Conservation (phyloP, 345 rosid species). For the Euphorbia tirucalli region DNA sequence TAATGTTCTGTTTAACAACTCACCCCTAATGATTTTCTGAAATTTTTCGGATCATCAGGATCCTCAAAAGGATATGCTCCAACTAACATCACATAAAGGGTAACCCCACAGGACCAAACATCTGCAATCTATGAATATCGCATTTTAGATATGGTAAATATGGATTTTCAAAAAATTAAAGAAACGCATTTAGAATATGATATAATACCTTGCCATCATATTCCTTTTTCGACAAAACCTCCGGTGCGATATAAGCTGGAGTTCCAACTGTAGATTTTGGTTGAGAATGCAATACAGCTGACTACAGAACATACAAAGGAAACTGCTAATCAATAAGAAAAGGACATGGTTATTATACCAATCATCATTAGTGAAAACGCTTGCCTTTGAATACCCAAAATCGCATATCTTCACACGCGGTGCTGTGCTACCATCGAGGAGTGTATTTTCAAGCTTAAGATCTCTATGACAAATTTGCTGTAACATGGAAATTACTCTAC, state of each 20-base stretch:
- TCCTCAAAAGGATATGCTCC: conserved; percentile 30
- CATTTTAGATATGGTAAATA: conserved; percentile 7
- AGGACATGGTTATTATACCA: too few species aligned
- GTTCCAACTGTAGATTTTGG: conserved; percentile 98
- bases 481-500: conserved; percentile 5
- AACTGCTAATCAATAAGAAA: conserved; percentile 4
- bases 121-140: conserved; percentile 20
- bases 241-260: conserved; percentile 91
- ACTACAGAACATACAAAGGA: conserved; percentile 33
- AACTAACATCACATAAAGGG: conserved; percentile 26
- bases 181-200: too few species aligned
- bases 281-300: conserved; percentile 83
- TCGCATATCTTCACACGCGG: conserved; percentile 89
- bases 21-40: conserved; percentile 26
- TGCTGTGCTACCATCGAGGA: conserved; percentile 68
- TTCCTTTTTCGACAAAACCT: conserved; percentile 67
- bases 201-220: conserved; percentile 75
- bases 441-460: conserved; percentile 90
- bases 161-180: too few species aligned
- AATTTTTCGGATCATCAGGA: conserved; percentile 27
- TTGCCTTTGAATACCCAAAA: conserved; percentile 84
- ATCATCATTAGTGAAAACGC: background rate
- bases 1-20: background rate
- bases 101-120: conserved; percentile 29
- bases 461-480: conserved; percentile 93